Percentiles rank a stretch among this genome's conserved stretches.
Evolutionary conservation across 2,329 filamentous ascomycete species (phyloP).

Genomic region (Fusarium pininemorale): DNA sequence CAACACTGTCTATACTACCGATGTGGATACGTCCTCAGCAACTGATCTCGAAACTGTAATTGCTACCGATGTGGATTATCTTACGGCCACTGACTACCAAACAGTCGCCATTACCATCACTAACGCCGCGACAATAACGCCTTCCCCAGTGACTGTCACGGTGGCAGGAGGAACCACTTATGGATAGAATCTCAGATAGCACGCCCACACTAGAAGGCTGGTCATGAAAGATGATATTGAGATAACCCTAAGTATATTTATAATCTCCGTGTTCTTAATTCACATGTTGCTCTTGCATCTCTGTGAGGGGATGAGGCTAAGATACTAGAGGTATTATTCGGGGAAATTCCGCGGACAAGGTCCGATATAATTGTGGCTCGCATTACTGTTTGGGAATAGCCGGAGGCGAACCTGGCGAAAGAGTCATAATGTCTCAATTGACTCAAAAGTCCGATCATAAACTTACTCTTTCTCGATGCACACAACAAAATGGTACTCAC

Average conservation of each 20-base stretch:
- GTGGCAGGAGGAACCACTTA: accelerated
- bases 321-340: no score
- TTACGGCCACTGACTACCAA: accelerated
- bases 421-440: no score
- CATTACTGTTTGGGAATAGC: neutral
- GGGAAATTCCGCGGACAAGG: neutral
- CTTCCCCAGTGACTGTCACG: accelerated
- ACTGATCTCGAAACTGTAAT: no score
- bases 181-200: no score
- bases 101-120: no score
- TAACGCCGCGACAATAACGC: accelerated
- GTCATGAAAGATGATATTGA: accelerated
- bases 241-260: no score
- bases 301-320: no score
- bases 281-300: accelerated
- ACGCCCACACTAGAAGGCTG: accelerated
- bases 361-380: neutral
- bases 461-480: no score
- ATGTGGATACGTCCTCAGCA: accelerated
- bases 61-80: no score
- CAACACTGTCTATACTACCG: no score
- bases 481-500: neutral
- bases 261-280: accelerated
- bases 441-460: accelerated
- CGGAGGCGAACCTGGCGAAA: no score